phyloP scores from a whole-genome alignment of 2,329 filamentous ascomycete genomes.

The Sporothrix brunneoviolacea region DNA sequence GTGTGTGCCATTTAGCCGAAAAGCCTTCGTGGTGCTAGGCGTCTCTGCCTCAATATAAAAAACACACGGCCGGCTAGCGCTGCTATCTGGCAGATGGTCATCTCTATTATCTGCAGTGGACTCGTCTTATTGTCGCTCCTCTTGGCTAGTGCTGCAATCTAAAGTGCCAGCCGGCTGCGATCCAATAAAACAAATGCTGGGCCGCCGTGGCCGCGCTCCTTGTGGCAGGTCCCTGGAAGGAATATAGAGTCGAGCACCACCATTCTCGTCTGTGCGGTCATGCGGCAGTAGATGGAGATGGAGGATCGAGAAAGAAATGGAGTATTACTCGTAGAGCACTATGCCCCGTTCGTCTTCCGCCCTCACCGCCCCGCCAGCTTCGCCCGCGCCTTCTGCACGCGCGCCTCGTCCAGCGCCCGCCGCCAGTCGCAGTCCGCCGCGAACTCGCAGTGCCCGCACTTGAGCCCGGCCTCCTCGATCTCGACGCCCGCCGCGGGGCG shows the following conservation, averaged over 20 bases:
- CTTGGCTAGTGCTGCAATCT: not conserved
- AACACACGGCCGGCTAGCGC: too few relatives aligned
- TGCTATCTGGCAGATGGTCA: too few relatives aligned
- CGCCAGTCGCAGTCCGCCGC: constrained; percentile 72
- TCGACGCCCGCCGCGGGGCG: constrained; percentile 66
- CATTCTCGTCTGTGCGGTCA: not conserved
- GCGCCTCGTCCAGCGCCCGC: constrained; percentile 57
- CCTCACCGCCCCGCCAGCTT: not conserved
- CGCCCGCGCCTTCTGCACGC: constrained; percentile 18
- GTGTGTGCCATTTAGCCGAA: too few relatives aligned
- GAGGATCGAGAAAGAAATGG: not conserved
- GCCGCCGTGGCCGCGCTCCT: not conserved
- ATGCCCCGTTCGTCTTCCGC: too few relatives aligned
- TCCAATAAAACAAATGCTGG: not conserved
- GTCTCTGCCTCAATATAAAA: too few relatives aligned
- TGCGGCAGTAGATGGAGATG: not conserved
- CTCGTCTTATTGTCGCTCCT: too few relatives aligned
- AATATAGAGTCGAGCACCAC: too few relatives aligned
- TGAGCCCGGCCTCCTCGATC: constrained; percentile 73
- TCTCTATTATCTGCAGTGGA: too few relatives aligned
- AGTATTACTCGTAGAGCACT: not conserved
- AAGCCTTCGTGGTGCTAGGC: too few relatives aligned
- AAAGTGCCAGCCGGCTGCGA: too few relatives aligned
- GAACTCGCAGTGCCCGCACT: constrained; percentile 81
- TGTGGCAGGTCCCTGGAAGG: constrained; percentile 1